Evolutionary conservation across 805 yeast genomes (phyloP).

Genomic region (Yamadazyma ubonensis): DNA sequence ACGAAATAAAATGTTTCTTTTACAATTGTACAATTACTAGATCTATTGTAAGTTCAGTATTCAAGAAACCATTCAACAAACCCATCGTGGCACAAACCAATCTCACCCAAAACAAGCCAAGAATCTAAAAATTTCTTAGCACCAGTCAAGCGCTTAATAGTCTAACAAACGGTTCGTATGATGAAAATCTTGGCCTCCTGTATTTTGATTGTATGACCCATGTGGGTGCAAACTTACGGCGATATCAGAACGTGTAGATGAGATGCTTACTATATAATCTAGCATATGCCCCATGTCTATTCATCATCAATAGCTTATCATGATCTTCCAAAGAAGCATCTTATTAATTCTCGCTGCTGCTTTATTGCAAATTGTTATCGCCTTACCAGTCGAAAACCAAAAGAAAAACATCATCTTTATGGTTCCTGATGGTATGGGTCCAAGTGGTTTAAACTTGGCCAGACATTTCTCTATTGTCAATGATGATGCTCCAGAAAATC

Average conservation of each 20-base stretch:
- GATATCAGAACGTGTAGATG: not conserved
- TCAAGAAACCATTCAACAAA: too few relatives aligned
- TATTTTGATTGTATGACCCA: not conserved
- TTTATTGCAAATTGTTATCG: not conserved
- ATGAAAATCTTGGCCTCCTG: not conserved
- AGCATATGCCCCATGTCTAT: not conserved
- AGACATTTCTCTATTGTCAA: conserved; percentile 69
- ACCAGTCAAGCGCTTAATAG: not conserved
- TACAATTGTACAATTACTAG: not conserved
- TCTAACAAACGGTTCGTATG: not conserved
- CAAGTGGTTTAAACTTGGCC: conserved; percentile 77
- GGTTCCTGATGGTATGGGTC: conserved; percentile 95
- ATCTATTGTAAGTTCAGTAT: not conserved
- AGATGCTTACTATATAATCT: not conserved
- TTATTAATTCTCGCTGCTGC: conserved; percentile 1
- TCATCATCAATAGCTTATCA: conserved; percentile 4
- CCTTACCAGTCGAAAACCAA: conserved; percentile 9
- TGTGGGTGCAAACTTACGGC: not conserved
- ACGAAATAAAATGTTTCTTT: not conserved
- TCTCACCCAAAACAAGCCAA: not conserved
- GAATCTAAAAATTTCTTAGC: not conserved
- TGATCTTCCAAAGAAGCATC: conserved; percentile 1
- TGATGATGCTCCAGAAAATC: conserved; percentile 52
- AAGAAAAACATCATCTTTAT: conserved; percentile 80
- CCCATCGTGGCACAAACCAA: not conserved